A percentile compares a stretch with the other conserved stretches of the same genome.
These are phyloP conservation scores for Kandelia obovata DNA, from an alignment of 345 rosid species.

Conservation along the genomic window DNA sequence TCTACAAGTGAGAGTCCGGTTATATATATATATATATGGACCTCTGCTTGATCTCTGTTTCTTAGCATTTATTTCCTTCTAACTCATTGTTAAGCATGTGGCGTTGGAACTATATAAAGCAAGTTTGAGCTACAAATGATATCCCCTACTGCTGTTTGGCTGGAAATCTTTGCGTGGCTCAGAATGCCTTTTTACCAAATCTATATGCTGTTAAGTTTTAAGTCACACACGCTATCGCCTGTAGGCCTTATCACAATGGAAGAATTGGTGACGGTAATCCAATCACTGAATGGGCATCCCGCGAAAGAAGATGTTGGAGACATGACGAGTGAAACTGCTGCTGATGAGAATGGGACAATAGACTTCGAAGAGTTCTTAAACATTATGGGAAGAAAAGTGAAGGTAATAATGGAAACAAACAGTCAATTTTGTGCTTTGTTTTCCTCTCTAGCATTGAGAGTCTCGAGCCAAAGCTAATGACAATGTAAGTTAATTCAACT, in stretches of 20 bases:
- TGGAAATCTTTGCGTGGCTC: not conserved
- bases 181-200: not conserved
- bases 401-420: slow-evolving; percentile 23
- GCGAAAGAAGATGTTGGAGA: slow-evolving; percentile 43
- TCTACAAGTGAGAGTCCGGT: not conserved
- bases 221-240: not conserved
- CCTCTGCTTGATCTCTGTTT: too few relatives aligned
- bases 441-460: not conserved
- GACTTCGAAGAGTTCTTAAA: slow-evolving; percentile 44
- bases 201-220: not conserved
- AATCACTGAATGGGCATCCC: slow-evolving; percentile 40
- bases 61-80: too few relatives aligned
- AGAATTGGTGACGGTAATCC: slow-evolving; percentile 39
- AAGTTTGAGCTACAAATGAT: too few relatives aligned
- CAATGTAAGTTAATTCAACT: too few relatives aligned
- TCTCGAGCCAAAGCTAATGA: too few relatives aligned
- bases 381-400: slow-evolving; percentile 42
- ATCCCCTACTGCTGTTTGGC: not conserved
- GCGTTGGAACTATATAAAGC: too few relatives aligned
- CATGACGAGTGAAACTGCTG: slow-evolving; percentile 44
- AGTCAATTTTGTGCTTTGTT: not conserved
- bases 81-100: too few relatives aligned
- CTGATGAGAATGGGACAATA: slow-evolving; percentile 33
- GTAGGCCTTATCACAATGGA: slow-evolving; percentile 46
- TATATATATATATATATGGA: not conserved